Evolutionary conservation across 495 filamentous ascomycete genomes (phyloP).

Genomic region (Durotheca rogersii): DNA sequence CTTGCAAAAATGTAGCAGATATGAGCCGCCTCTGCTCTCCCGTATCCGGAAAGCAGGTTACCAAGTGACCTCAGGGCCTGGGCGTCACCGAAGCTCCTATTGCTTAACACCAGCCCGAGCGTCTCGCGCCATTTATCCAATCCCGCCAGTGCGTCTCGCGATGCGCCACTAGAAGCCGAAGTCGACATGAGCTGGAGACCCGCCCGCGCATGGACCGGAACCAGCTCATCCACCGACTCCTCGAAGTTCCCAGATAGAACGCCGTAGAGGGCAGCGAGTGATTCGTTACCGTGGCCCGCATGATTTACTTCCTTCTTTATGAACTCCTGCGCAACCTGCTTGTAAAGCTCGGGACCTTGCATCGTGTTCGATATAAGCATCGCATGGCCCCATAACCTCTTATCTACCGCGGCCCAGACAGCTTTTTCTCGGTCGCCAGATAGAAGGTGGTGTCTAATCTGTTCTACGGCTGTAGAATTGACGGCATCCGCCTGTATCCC

Average conservation of each 20-base stretch:
- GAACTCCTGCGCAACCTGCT: constrained; percentile 91
- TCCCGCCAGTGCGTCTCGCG: constrained; percentile 76
- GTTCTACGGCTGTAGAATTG: constrained; percentile 65
- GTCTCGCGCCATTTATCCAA: constrained; percentile 94
- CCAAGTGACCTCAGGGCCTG: constrained; percentile 78
- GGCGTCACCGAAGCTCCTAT: constrained; percentile 77
- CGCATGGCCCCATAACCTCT: constrained; percentile 92
- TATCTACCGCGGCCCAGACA: constrained; percentile 92
- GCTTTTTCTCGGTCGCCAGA: constrained; percentile 86
- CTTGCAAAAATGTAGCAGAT: constrained; percentile 71
- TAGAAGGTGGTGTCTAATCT: constrained; percentile 69
- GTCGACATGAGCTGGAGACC: constrained; percentile 87
- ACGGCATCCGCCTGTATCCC: constrained; percentile 57
- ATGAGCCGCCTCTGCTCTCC: constrained; percentile 85
- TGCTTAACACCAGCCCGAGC: constrained; percentile 78
- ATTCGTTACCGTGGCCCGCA: constrained; percentile 71
- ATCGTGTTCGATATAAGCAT: constrained; percentile 87
- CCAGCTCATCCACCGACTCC: constrained; percentile 92
- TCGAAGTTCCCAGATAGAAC: constrained; percentile 92
- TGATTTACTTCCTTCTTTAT: constrained; percentile 87
- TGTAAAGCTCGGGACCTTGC: constrained; percentile 62
- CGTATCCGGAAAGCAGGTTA: constrained; percentile 80
- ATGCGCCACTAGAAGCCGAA: constrained; percentile 56
- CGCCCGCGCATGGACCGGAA: constrained; percentile 89
- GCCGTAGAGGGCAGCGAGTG: constrained; percentile 86